A percentile compares a stretch with the other conserved stretches of the same genome.
Conservation (phyloP, 176 grass and related monocot genomes). For the Carex parvula region DNA sequence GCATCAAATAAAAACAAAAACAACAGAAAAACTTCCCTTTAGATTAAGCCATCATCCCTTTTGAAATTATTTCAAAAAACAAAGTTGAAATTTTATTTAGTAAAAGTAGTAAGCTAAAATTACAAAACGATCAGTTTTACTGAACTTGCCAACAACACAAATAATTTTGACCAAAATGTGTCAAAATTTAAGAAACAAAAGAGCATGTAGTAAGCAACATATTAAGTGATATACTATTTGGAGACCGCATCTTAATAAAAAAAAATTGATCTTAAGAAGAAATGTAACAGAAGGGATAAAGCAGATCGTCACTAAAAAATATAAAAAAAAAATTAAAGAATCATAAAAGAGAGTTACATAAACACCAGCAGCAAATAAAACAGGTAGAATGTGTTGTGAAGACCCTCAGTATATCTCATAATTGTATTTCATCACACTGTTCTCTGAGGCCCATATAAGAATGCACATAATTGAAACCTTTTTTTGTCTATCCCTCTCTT, state of each 20-base stretch:
- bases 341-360: no score
- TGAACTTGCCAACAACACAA: not conserved
- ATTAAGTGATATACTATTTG: no score
- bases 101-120: not conserved
- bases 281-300: not conserved
- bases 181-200: no score
- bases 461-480: not conserved
- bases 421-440: not conserved
- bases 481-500: not conserved
- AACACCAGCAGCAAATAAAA: not conserved
- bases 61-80: not conserved
- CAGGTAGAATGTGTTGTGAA: not conserved
- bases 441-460: not conserved
- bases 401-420: not conserved
- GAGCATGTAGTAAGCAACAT: no score
- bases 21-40: not conserved
- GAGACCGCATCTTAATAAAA: no score
- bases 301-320: not conserved
- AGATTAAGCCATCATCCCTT: not conserved
- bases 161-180: not conserved
- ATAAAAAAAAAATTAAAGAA: not conserved
- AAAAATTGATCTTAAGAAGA: not conserved
- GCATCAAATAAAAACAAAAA: not conserved
- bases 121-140: not conserved
- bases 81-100: no score